Base-by-base conservation (phyloP, 345 rosid species). In the Mallotus nudiflorus region DNA sequence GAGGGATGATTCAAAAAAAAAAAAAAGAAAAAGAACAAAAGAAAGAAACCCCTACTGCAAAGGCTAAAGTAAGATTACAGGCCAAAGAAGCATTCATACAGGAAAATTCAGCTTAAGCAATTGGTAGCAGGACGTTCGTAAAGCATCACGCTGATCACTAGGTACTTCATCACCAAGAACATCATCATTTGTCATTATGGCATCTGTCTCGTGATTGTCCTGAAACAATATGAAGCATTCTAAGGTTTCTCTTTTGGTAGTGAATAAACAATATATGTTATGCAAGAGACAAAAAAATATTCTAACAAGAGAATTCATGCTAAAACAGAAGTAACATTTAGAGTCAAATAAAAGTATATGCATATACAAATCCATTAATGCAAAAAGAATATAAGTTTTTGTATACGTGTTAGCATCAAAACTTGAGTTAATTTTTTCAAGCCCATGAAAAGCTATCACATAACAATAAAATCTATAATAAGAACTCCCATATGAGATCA, bases 141-240 rank as follows among this genome's bases (percentile, higher is more conserved):
- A 60, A 29, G 75, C 76, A 73, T 85, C 82, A 77, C 70, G 81
- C 86, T 95, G 99, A 65, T 92, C 96, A 46, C 59, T 50, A 70
- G 98, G 99, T 79, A 95, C 88, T 81, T 95, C 97, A 83, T 92
- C 99, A 25, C 99, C 99, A 74, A 95, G 80, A 74, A 92, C 74
- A 80, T 95, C 98, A 84, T 95, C 96, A 88, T 92, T 95, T 60
- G 98, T 89, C 97, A 92, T 84, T 59, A 59, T 65, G 11, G 73
- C 83, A 69, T 83, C 87, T 42, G 74, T 68, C 73, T 81, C 94
- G 61, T 71, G 82, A 78, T 83, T 84, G 58, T 82, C 96, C 97
- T 95, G 86, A 76, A 75, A 73, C 49, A 58, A 68, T 25, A 59
- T 18, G 20, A 57, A n/a, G 60, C 33, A 53, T 6, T 48, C 46